Evolutionary conservation across 495 filamentous ascomycete species (phyloP).

Genomic region (Aspergillus ostianus): DNA sequence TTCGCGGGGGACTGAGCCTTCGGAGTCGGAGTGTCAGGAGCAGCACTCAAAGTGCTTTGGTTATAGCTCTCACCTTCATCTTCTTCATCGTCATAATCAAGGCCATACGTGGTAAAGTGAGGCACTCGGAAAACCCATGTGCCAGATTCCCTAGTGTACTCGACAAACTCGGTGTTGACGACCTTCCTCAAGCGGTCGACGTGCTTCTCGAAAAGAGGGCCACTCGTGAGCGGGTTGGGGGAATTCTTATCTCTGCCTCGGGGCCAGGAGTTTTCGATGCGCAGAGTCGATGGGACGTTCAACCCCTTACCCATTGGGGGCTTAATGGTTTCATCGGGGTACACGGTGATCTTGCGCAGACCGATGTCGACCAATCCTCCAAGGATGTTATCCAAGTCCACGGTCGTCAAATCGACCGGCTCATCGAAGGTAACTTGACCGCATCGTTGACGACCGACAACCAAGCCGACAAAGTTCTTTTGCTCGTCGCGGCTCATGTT

Average conservation of each 20-base stretch:
- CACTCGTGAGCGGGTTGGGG: slow-evolving; percentile 52
- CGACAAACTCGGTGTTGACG: slow-evolving; percentile 72
- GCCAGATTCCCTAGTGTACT: slow-evolving; percentile 74
- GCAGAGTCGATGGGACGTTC: slow-evolving; percentile 84
- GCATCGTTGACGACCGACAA: slow-evolving; percentile 75
- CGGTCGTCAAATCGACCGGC: slow-evolving; percentile 73
- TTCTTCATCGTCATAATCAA: slow-evolving; percentile 81
- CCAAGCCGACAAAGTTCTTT: slow-evolving; percentile 66
- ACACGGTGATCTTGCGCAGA: slow-evolving; percentile 79
- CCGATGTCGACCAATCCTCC: slow-evolving; percentile 70
- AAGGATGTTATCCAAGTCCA: slow-evolving; percentile 70
- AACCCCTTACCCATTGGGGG: slow-evolving; percentile 79
- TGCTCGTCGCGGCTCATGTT: slow-evolving; percentile 72
- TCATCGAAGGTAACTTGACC: slow-evolving; percentile 78
- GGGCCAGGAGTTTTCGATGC: slow-evolving; percentile 87
- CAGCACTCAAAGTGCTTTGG: slow-evolving; percentile 57
- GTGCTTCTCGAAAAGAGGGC: slow-evolving; percentile 70
- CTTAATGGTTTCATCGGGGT: slow-evolving; percentile 71
- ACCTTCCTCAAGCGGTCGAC: slow-evolving; percentile 76
- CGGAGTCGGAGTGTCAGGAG: slow-evolving; percentile 60
- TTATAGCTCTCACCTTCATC: slow-evolving; percentile 52
- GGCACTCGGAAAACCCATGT: slow-evolving; percentile 89
- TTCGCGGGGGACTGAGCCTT: slow-evolving; percentile 37
- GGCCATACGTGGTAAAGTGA: slow-evolving; percentile 94
- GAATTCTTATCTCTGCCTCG: slow-evolving; percentile 60